Conservation (phyloP, 2,329 filamentous ascomycete species). For the Lecanicillium sp. region DNA sequence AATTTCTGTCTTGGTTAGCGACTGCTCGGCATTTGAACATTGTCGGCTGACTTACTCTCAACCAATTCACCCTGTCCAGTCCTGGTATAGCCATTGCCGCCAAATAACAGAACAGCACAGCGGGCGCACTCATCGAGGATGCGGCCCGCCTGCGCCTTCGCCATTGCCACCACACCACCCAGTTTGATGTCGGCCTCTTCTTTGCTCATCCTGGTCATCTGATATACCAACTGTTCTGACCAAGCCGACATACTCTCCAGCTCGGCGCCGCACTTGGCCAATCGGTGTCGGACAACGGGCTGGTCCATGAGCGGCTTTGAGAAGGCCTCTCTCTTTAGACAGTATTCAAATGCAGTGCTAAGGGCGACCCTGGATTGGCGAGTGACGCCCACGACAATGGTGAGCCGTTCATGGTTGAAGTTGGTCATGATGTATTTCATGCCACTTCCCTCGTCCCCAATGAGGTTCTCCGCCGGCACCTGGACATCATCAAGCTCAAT, state of each 20-base stretch:
- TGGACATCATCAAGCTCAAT: conserved; percentile 44
- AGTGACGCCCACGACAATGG: conserved; percentile 9
- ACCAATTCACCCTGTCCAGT: conserved; percentile 63
- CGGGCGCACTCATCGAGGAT: conserved; percentile 66
- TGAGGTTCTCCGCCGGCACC: conserved; percentile 43
- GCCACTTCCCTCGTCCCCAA: conserved; percentile 44
- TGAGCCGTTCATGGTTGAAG: conserved; percentile 45
- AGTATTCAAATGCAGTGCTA: conserved; percentile 24
- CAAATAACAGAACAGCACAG: conserved; percentile 62
- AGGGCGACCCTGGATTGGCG: conserved; percentile 20
- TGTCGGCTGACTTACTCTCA: conserved; percentile 50
- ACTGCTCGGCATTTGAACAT: no score
- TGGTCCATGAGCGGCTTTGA: conserved; percentile 56
- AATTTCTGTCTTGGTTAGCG: conserved; percentile 13
- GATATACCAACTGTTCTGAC: conserved; percentile 62
- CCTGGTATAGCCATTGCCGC: conserved; percentile 65
- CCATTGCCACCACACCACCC: conserved; percentile 63
- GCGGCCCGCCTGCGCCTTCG: conserved; percentile 65
- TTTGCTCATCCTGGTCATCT: conserved; percentile 53
- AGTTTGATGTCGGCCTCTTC: conserved; percentile 55
- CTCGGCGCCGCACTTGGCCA: conserved; percentile 60
- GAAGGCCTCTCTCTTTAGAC: conserved; percentile 28
- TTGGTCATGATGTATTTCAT: conserved; percentile 34
- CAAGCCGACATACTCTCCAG: conserved; percentile 64
- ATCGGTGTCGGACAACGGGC: conserved; percentile 61